Conservation (phyloP, 768 basidiomycete species). For the Phylloporus sp. region DNA sequence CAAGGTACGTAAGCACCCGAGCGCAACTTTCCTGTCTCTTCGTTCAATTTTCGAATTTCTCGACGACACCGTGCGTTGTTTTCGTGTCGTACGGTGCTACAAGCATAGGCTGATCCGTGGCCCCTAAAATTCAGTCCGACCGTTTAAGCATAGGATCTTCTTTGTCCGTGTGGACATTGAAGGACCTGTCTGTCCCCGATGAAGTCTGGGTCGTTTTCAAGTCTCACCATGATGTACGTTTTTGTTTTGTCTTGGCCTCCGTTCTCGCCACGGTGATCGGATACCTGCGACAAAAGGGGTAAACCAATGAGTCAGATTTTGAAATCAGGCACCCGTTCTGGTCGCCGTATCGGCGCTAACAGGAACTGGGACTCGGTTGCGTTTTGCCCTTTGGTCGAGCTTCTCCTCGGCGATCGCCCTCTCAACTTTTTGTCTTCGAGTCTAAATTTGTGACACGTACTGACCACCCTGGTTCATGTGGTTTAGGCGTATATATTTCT, state of each 20-base stretch:
- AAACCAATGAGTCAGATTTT: conserved; percentile 18
- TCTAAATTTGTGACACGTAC: conserved; percentile 14
- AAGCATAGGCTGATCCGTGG: conserved; percentile 11
- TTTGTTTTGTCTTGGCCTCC: not conserved
- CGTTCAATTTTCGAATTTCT: conserved; percentile 24
- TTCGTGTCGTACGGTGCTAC: no score
- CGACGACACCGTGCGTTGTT: conserved; percentile 16
- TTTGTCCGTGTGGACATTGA: conserved; percentile 46
- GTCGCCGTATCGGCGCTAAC: conserved; percentile 7
- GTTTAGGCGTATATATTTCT: conserved; percentile 52
- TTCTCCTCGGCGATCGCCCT: conserved; percentile 18
- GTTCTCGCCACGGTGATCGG: not conserved
- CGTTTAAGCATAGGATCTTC: conserved; percentile 22
- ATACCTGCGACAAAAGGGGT: conserved; percentile 2
- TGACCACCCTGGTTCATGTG: conserved; percentile 10
- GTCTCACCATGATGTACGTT: conserved; percentile 57
- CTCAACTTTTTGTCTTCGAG: not conserved
- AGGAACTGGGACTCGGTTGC: conserved; percentile 1
- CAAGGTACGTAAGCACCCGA: conserved; percentile 25
- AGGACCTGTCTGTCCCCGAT: conserved; percentile 32
- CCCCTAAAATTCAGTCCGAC: conserved; percentile 10
- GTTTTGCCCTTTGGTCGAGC: conserved; percentile 4
- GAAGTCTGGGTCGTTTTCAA: conserved; percentile 54
- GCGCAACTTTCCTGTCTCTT: conserved; percentile 21
- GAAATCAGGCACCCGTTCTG: conserved; percentile 15